Evolutionary conservation across 306 rosid species (phyloP), one percentile per base, ranked within the genome.

Genomic region (Corylus americana): DNA sequence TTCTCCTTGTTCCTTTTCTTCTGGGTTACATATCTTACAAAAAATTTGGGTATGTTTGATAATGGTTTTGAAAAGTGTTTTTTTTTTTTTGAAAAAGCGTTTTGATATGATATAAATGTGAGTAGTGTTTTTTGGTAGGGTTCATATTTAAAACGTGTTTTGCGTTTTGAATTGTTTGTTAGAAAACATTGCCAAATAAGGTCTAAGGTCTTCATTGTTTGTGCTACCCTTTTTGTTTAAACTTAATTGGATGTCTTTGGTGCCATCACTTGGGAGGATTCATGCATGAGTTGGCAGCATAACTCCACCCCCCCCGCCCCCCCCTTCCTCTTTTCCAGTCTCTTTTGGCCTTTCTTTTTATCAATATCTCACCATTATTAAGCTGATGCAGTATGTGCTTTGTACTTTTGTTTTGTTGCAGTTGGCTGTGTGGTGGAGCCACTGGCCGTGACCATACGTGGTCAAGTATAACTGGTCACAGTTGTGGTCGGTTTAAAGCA

Each of bases 381-480:
- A 29, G 69, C 12, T 63, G 70, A 63, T 63, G 10, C 9, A 31
- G 13, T 63, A 29, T 10, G 9, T 72, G 35, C 14, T 25, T 50
- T 70, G 11, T 75, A 53, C 66, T 39, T 64, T 50, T 59, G 44
- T 49, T 81, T 83, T 77, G 83, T 14, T 86, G 86, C 97, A 96
- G 99, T 87, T 96, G 99, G 99, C 82, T 91, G 45, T 96, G 99
- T 82, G 99, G 96, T 75, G 98, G 90, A 83, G 97, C 98, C 53
- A 96, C 99, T 53, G 98, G 98, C 8, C 84, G 94, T 61, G 93
- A 89, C 57, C 99, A 95, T 83, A 93, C 96, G 47, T 91, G 97
- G 97, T 81, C 97, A 22, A 85, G 83, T 76, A 95, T 95, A 83
- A 78, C 91, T 47, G 96, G 96, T 82, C 99, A 96, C 73, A 96